Percentiles rank a stretch among this genome's conserved stretches.
These are phyloP conservation scores for Rhodocollybia butyracea DNA, from an alignment of 768 basidiomycete species.

Conservation along the genomic window DNA sequence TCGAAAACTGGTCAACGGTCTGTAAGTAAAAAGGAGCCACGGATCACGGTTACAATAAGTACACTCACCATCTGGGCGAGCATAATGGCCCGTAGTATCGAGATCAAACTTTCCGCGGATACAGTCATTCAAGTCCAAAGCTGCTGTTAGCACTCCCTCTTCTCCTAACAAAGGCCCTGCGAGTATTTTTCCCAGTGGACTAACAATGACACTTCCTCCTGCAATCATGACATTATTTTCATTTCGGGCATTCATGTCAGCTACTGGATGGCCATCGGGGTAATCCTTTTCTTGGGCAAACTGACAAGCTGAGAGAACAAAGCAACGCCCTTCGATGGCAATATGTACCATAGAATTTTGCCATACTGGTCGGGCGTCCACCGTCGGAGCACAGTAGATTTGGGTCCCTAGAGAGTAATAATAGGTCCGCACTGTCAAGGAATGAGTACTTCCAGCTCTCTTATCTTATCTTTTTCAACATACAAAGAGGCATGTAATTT, in stretches of 20 bases:
- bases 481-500: constrained; percentile 65
- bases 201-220: constrained; percentile 60
- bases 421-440: constrained; percentile 45
- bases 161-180: constrained; percentile 53
- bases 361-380: constrained; percentile 58
- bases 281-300: constrained; percentile 54
- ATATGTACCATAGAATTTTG: constrained; percentile 57
- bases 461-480: constrained; percentile 17
- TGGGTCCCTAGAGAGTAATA: constrained; percentile 60
- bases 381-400: constrained; percentile 65
- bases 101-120: constrained; percentile 59
- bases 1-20: constrained; percentile 21
- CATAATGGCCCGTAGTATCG: constrained; percentile 61
- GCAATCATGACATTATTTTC: constrained; percentile 54
- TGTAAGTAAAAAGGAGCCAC: background rate
- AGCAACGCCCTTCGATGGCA: constrained; percentile 66
- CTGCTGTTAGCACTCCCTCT: constrained; percentile 54
- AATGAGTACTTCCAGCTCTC: background rate
- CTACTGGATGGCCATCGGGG: constrained; percentile 43
- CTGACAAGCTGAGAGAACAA: constrained; percentile 63
- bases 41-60: background rate
- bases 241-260: constrained; percentile 29
- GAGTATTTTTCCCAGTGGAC: constrained; percentile 52
- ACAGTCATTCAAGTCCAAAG: constrained; percentile 57
- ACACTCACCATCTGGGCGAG: constrained; percentile 54